A percentile compares a stretch with the other conserved stretches of the same genome.
phyloP scores from a whole-genome alignment of 306 rosid species.

The Cicer yamashitae region DNA sequence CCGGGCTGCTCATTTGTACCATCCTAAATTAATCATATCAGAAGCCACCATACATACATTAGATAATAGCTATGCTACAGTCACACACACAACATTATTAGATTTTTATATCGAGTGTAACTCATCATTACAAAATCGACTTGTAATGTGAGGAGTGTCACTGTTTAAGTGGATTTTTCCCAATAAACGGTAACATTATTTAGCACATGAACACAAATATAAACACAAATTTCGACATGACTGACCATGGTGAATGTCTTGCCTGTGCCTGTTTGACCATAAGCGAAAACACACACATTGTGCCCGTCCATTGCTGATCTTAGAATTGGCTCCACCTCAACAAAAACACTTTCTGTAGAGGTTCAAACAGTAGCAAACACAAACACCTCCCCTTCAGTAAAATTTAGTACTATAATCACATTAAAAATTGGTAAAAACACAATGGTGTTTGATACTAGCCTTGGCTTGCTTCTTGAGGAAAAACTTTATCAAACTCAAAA shows the following conservation, averaged over 20 bases:
- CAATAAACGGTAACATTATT: not conserved
- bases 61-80: not conserved
- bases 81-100: not conserved
- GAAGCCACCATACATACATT: conserved; percentile 1
- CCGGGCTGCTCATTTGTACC: conserved; percentile 82
- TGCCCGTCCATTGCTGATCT: conserved; percentile 92
- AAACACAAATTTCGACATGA: conserved; percentile 34
- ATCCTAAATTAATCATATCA: conserved; percentile 60
- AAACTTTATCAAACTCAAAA: conserved; percentile 84
- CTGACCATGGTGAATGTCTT: conserved; percentile 97
- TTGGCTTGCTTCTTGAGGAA: conserved; percentile 75
- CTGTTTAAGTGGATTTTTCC: too few relatives aligned
- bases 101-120: too few relatives aligned
- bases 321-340: conserved; percentile 87
- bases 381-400: conserved; percentile 34
- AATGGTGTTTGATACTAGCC: conserved; percentile 60
- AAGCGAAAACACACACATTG: conserved; percentile 86
- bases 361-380: conserved; percentile 42
- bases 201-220: conserved; percentile 35
- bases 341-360: conserved; percentile 70
- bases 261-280: conserved; percentile 97
- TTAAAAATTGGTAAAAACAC: conserved; percentile 37
- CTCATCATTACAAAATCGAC: too few relatives aligned
- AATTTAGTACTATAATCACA: conserved; percentile 8
- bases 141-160: too few relatives aligned